Evolutionary conservation across 2,329 filamentous ascomycete species (phyloP), one percentile per base, ranked within the genome.

Genomic region (Macrophomina phaseolina): DNA sequence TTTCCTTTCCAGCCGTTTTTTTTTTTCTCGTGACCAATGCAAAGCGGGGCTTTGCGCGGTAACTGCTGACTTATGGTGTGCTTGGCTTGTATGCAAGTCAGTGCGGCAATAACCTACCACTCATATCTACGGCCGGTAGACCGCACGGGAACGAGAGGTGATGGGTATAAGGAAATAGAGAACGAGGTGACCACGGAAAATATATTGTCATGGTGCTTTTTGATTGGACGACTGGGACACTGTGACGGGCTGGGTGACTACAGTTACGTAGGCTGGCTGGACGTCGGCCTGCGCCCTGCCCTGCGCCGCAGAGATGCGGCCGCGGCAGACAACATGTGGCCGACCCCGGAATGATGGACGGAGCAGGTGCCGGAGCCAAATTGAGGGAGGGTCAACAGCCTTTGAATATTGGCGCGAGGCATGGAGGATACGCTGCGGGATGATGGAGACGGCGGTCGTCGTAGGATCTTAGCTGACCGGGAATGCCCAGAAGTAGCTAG

Each of bases 261-360:
- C 8, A 55, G 32, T 55, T 55, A 40, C 52, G 52, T 38, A 55
- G 11, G 52, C 52, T 5, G 4, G 18, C 32, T 45, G 5, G 11
- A 14, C 42, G 11, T 45, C 16, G 7, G 38, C 8, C 3, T 40
- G 38, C 8, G 8, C 3, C 38, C 34, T 53, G 51, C 30, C 30
- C 51, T 53, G 51, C 51, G 51, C 51, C 51, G 14, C 51, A n/a
- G 7, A 16, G 12, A 16, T n/a, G n/a, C 52, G 8, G 52, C 5
- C 32, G 30, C 30, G 32, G 2, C 30, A 40, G 34, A 34, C 52
- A 40, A 5, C 36, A 32, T 28, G 42, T 49, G 30, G 42, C 48
- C 61, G 53, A 14, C 61, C 61, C 61, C 61, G 61, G 61, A 64
- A 64, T 64, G 61, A 64, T 64, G 48, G 61, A 64, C 61, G 14